Conservation (phyloP, 2,329 filamentous ascomycete species). For the Neofusicoccum ribis region DNA sequence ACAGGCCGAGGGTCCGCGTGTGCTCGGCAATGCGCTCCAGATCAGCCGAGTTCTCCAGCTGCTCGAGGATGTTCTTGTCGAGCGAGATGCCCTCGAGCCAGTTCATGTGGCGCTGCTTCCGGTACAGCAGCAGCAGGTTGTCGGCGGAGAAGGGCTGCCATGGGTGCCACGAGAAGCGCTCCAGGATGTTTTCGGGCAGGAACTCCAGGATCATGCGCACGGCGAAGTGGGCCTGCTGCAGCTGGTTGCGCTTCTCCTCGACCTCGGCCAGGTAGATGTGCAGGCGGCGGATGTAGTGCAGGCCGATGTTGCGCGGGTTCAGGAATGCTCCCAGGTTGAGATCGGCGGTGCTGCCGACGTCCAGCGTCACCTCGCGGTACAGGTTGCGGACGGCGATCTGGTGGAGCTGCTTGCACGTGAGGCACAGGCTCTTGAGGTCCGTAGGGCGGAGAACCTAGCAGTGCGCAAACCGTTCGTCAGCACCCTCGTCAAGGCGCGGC, state of each 20-base stretch:
- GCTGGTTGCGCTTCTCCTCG: conserved; percentile 45
- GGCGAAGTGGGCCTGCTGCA: conserved; percentile 49
- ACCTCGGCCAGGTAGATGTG: conserved; percentile 49
- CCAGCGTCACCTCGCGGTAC: conserved; percentile 49
- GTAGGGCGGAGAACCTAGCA: conserved; percentile 46
- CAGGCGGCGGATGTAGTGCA: conserved; percentile 48
- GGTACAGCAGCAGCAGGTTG: conserved; percentile 49
- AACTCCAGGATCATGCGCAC: conserved; percentile 52
- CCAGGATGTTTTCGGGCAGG: conserved; percentile 49
- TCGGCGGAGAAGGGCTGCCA: conserved; percentile 51
- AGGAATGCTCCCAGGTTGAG: conserved; percentile 47
- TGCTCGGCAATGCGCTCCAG: conserved; percentile 44
- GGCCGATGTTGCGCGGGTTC: conserved; percentile 48
- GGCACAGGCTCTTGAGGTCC: conserved; percentile 50
- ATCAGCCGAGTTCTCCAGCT: conserved; percentile 44
- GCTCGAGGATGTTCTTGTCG: conserved; percentile 42
- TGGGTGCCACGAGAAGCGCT: conserved; percentile 53
- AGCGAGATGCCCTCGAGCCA: conserved; percentile 51
- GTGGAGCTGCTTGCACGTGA: conserved; percentile 49
- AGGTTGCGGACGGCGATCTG: conserved; percentile 47
- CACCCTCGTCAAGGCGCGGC: neutral
- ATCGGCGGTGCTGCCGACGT: conserved; percentile 48
- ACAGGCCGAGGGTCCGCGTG: conserved; percentile 47
- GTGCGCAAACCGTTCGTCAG: conserved; percentile 12
- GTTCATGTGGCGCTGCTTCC: conserved; percentile 50